phyloP scores from a whole-genome alignment of 2,329 filamentous ascomycete species.

The Ceratocystis lukuohia region DNA sequence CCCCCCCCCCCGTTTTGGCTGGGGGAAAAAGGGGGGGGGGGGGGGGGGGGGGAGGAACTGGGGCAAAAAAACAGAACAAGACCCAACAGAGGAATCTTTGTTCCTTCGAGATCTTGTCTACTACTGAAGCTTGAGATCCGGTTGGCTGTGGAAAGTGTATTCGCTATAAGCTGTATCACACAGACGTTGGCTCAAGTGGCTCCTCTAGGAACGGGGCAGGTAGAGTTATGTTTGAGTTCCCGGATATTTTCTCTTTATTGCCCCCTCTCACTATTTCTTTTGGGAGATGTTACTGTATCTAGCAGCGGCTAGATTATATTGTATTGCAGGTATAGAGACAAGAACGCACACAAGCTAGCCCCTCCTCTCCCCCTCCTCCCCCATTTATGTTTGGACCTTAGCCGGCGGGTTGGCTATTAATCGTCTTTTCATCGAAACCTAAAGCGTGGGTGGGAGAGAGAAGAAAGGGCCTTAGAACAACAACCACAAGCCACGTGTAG shows the following conservation, averaged over 20 bases:
- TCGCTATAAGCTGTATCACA: background rate
- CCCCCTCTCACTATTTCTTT: background rate
- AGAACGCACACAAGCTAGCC: too few species aligned
- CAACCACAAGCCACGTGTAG: background rate
- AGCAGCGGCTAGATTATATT: background rate
- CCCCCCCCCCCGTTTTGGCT: too few species aligned
- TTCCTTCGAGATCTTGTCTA: slow-evolving; percentile 1
- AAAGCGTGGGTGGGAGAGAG: background rate
- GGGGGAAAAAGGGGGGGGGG: too few species aligned
- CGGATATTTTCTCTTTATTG: background rate
- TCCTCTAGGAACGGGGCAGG: background rate
- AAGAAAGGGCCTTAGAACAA: background rate
- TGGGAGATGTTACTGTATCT: background rate
- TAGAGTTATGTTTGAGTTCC: too few species aligned
- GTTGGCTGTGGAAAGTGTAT: background rate
- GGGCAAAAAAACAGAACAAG: background rate
- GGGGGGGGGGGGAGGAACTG: background rate
- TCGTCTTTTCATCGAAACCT: background rate
- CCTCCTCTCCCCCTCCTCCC: background rate
- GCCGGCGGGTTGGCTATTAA: background rate
- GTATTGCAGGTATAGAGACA: too few species aligned
- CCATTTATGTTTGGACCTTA: background rate
- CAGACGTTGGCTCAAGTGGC: background rate
- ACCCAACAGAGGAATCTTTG: background rate
- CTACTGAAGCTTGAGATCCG: background rate